Conservation (phyloP, 768 basidiomycete species). For the Lactarius evosmus region DNA sequence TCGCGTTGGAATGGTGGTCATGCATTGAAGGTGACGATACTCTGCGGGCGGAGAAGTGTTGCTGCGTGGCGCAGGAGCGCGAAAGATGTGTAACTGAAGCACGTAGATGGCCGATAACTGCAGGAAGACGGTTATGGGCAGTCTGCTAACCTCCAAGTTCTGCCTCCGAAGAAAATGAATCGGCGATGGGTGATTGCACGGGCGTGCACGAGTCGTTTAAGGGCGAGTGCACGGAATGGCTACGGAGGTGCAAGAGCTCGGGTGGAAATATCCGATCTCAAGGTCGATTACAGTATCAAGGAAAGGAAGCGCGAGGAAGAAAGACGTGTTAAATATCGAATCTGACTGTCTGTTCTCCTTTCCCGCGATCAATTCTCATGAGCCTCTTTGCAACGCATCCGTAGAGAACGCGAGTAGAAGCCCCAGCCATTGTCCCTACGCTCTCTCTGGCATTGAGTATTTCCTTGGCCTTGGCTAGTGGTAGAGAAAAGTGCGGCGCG, state of each 20-base stretch:
- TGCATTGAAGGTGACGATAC: background rate
- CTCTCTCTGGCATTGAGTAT: conserved; percentile 45
- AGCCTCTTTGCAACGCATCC: conserved; percentile 79
- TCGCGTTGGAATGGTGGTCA: background rate
- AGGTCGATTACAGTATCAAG: background rate
- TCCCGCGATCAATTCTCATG: conserved; percentile 71
- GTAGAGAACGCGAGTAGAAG: conserved; percentile 61
- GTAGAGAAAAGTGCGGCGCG: conserved; percentile 52
- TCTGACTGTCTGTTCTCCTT: conserved; percentile 70
- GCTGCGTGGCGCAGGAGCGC: background rate
- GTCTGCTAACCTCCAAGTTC: too few relatives aligned
- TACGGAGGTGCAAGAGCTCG: too few relatives aligned
- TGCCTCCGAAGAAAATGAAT: too few relatives aligned
- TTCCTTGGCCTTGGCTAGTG: conserved; percentile 62
- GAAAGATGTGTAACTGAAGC: background rate
- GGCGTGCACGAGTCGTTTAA: too few relatives aligned
- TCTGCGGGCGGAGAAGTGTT: background rate
- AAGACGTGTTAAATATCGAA: conserved; percentile 50
- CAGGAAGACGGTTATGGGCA: background rate
- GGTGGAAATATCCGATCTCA: background rate
- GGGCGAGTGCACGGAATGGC: too few relatives aligned
- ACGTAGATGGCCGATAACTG: background rate
- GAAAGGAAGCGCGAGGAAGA: background rate
- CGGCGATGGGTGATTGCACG: too few relatives aligned
- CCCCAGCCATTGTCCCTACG: conserved; percentile 33